A percentile compares a stretch with the other conserved stretches of the same genome.
Evolutionary conservation across 257 asterid species (phyloP).

Genomic region (Fraxinus anomala): DNA sequence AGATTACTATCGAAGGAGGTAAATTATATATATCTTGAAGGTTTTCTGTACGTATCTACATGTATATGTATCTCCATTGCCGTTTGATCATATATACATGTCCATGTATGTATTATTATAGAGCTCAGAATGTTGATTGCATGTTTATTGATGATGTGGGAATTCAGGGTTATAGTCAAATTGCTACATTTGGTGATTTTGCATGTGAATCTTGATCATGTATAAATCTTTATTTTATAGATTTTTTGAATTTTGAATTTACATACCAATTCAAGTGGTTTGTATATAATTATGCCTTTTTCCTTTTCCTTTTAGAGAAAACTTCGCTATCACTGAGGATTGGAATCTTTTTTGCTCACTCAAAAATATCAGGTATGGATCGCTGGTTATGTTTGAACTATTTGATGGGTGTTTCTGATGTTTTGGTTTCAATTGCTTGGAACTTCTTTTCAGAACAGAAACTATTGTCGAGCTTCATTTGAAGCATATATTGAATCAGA

Average conservation of each 20-base stretch:
- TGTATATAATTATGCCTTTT: neutral
- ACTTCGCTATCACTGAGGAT: neutral
- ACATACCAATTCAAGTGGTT: constrained; percentile 20
- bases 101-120: constrained; percentile 6
- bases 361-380: neutral
- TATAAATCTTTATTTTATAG: constrained; percentile 14
- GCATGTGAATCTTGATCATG: constrained; percentile 33
- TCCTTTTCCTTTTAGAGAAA: neutral
- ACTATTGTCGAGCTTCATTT: neutral
- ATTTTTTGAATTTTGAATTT: neutral
- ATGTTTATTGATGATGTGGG: constrained; percentile 36
- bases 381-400: constrained; percentile 17
- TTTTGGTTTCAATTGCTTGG: constrained; percentile 6
- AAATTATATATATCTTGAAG: neutral
- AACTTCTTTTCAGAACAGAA: neutral
- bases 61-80: neutral
- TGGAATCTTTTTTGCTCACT: neutral
- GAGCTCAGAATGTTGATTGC: constrained; percentile 26
- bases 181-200: constrained; percentile 29
- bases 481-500: neutral
- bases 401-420: constrained; percentile 3
- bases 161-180: constrained; percentile 31
- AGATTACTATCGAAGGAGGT: constrained; percentile 28
- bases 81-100: constrained; percentile 15
- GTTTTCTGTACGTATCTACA: constrained; percentile 18